Conservation (phyloP, 2,329 filamentous ascomycete species). For the Ceratocystis destructans region DNA sequence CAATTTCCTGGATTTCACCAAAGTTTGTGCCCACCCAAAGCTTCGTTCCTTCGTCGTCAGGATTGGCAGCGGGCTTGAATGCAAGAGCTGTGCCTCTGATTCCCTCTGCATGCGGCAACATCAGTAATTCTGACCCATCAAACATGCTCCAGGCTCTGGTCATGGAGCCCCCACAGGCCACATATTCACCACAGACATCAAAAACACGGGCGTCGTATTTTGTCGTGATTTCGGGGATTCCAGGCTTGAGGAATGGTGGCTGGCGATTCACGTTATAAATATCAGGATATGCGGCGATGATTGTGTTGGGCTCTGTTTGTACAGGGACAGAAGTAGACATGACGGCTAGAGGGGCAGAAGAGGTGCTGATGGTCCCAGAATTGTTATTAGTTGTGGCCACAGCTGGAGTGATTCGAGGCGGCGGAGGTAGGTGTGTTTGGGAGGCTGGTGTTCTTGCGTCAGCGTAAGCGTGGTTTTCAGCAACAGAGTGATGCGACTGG, state of each 20-base stretch:
- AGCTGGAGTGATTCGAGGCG: constrained; percentile 14
- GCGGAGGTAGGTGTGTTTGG: constrained; percentile 10
- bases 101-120: constrained; percentile 69
- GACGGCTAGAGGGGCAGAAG: constrained; percentile 17
- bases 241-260: constrained; percentile 59
- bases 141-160: constrained; percentile 79
- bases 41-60: constrained; percentile 65
- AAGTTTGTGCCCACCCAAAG: constrained; percentile 84
- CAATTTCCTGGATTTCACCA: constrained; percentile 81
- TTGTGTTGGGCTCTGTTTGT: constrained; percentile 34
- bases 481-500: constrained; percentile 17
- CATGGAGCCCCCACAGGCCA: constrained; percentile 74
- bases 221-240: constrained; percentile 61
- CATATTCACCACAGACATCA: constrained; percentile 74
- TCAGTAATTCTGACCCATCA: constrained; percentile 71
- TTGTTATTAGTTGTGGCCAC: constrained; percentile 21
- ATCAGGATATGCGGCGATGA: constrained; percentile 62
- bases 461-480: constrained; percentile 6
- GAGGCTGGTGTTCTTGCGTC: constrained; percentile 7
- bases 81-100: constrained; percentile 66
- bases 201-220: constrained; percentile 79
- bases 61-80: constrained; percentile 69
- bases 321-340: constrained; percentile 10
- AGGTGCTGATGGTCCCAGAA: constrained; percentile 19
- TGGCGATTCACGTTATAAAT: constrained; percentile 70